A percentile compares a stretch with the other conserved stretches of the same genome.
Conservation (phyloP, 2,329 filamentous ascomycete genomes). For the Colletotrichum eremochloae region DNA sequence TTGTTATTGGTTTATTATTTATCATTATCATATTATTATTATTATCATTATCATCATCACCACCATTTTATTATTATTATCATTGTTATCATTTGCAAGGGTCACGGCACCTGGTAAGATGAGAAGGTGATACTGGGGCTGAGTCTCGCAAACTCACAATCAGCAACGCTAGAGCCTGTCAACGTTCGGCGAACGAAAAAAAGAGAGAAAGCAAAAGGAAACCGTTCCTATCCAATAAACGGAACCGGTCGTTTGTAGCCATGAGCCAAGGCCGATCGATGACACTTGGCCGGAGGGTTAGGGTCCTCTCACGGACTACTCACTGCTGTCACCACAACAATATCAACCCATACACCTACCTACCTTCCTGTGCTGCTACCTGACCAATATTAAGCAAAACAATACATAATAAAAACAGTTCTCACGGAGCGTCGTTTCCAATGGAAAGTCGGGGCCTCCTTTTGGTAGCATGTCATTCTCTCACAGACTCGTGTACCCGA, state of each 20-base stretch:
- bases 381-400: background rate
- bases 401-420: background rate
- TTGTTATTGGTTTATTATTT: background rate
- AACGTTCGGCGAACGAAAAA: background rate
- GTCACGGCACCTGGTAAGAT: background rate
- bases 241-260: background rate
- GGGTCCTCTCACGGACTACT: background rate
- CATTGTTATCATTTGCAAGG: background rate
- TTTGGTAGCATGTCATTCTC: background rate
- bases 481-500: background rate
- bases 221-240: too few relatives aligned
- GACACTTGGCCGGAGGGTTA: background rate
- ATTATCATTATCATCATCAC: too few relatives aligned
- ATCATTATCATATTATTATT: too few relatives aligned
- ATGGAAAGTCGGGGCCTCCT: background rate
- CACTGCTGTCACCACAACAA: background rate
- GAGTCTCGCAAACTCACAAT: background rate
- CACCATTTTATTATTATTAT: too few relatives aligned
- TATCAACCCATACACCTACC: background rate
- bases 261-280: background rate
- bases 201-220: background rate
- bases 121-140: background rate
- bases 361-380: background rate
- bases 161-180: background rate
- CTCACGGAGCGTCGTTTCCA: background rate